Evolutionary conservation across 2,329 filamentous ascomycete genomes (phyloP).

Genomic region (Talaromyces sp.): DNA sequence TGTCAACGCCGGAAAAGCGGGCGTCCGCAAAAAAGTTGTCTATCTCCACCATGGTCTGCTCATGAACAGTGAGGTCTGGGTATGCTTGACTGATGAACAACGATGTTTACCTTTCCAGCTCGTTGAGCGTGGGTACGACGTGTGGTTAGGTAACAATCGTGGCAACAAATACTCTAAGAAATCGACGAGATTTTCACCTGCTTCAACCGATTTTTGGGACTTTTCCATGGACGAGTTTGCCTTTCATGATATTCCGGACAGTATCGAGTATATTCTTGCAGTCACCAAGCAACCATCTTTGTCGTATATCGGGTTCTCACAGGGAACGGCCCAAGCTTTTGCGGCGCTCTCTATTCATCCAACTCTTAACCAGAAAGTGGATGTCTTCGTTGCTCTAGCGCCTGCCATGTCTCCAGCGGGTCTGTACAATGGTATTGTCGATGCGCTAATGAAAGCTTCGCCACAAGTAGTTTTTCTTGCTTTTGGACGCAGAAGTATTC

Average conservation of each 20-base stretch:
- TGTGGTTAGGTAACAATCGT: slow-evolving; percentile 96
- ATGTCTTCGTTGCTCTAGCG: slow-evolving; percentile 92
- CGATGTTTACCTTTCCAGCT: slow-evolving; percentile 83
- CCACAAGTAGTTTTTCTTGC: slow-evolving; percentile 88
- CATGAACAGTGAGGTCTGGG: slow-evolving; percentile 99
- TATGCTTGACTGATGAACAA: slow-evolving; percentile 80
- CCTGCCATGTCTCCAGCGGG: slow-evolving; percentile 95
- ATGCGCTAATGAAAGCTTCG: slow-evolving; percentile 87
- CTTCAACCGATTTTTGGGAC: slow-evolving; percentile 79
- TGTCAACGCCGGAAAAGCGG: slow-evolving; percentile 64
- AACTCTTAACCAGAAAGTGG: slow-evolving; percentile 82
- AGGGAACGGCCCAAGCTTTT: slow-evolving; percentile 95
- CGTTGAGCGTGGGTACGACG: slow-evolving; percentile 87
- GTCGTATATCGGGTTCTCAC: slow-evolving; percentile 95
- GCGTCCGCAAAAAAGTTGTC: slow-evolving; percentile 74
- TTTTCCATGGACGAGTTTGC: slow-evolving; percentile 99
- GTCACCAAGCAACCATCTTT: slow-evolving; percentile 77
- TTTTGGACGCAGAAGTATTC: slow-evolving; percentile 84
- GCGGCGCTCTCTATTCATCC: slow-evolving; percentile 89
- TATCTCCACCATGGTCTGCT: slow-evolving; percentile 94
- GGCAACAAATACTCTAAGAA: slow-evolving; percentile 99
- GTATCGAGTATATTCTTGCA: slow-evolving; percentile 82
- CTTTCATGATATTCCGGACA: slow-evolving; percentile 94
- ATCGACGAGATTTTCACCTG: slow-evolving; percentile 69
- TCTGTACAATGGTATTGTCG: slow-evolving; percentile 81